Evolutionary conservation across 2,329 filamentous ascomycete species (phyloP).

Genomic region (Berkeleyomyces basicola): DNA sequence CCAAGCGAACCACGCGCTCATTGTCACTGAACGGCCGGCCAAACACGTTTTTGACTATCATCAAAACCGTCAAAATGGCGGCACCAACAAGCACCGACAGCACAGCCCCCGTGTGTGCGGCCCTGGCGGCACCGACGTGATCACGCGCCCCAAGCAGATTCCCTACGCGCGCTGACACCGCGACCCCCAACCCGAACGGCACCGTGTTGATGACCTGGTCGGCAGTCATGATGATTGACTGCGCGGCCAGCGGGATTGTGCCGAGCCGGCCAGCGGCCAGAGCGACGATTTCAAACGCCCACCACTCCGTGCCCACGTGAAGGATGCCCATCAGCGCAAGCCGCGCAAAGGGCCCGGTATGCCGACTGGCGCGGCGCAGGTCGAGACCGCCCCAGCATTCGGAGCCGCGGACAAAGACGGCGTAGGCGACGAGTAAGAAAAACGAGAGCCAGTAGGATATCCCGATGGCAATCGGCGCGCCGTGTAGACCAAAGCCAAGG

Average conservation of each 20-base stretch:
- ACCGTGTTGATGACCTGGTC: slow-evolving; percentile 76
- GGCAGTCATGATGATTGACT: slow-evolving; percentile 79
- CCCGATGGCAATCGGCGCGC: slow-evolving; percentile 66
- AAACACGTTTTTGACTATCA: slow-evolving; percentile 56
- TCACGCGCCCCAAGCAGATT: slow-evolving; percentile 60
- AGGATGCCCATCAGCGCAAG: slow-evolving; percentile 62
- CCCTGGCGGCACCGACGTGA: slow-evolving; percentile 46
- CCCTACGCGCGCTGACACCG: slow-evolving; percentile 59
- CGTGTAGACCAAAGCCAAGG: slow-evolving; percentile 53
- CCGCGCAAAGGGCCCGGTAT: slow-evolving; percentile 53
- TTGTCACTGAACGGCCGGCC: slow-evolving; percentile 73
- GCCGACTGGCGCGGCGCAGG: slow-evolving; percentile 44
- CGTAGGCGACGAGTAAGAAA: slow-evolving; percentile 55
- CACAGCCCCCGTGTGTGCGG: slow-evolving; percentile 59
- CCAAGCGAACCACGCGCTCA: slow-evolving; percentile 50
- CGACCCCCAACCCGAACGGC: slow-evolving; percentile 73
- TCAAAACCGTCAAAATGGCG: slow-evolving; percentile 48
- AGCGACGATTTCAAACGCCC: slow-evolving; percentile 84
- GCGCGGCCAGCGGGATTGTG: slow-evolving; percentile 62
- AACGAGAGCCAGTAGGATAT: slow-evolving; percentile 81
- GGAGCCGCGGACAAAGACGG: slow-evolving; percentile 50
- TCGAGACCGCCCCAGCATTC: slow-evolving; percentile 66
- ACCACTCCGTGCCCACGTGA: slow-evolving; percentile 84
- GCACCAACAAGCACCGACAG: slow-evolving; percentile 54
- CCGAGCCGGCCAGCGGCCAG: slow-evolving; percentile 67